These are phyloP conservation scores for Phlebopus sp. DNA, from an alignment of 1,284 basidiomycete species.

Conservation along the genomic window DNA sequence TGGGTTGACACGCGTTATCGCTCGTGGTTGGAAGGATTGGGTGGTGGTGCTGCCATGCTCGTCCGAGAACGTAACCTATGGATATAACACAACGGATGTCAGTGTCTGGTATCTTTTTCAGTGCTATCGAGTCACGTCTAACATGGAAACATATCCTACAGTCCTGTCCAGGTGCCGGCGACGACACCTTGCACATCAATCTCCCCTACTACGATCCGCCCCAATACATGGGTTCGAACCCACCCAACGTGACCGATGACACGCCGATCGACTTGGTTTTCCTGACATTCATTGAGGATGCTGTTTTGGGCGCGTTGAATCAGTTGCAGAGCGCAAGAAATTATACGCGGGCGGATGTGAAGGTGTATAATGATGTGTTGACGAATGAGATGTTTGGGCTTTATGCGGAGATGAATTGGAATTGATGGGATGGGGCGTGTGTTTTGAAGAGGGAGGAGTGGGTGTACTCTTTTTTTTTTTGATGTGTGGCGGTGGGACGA, in stretches of 20 bases:
- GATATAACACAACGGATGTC: constrained; percentile 74
- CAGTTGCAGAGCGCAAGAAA: constrained; percentile 44
- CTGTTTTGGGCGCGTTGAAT: constrained; percentile 57
- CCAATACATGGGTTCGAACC: constrained; percentile 55
- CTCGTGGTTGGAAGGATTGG: constrained; percentile 58
- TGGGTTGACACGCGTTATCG: constrained; percentile 53
- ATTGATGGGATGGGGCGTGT: constrained; percentile 18
- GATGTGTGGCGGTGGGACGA: too few relatives aligned
- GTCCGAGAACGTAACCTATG: constrained; percentile 50
- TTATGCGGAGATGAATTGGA: constrained; percentile 63
- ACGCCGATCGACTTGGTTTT: constrained; percentile 68
- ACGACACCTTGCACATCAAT: constrained; percentile 61
- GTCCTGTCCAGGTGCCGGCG: constrained; percentile 70
- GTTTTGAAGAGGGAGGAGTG: too few relatives aligned
- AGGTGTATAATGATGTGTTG: constrained; percentile 49
- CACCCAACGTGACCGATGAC: constrained; percentile 48
- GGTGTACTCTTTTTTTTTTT: too few relatives aligned
- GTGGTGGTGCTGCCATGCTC: constrained; percentile 27
- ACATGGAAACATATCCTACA: constrained; percentile 22
- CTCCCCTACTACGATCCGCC: constrained; percentile 54
- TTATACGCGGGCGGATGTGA: constrained; percentile 52
- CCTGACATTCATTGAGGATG: constrained; percentile 58
- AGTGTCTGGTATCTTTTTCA: constrained; percentile 23
- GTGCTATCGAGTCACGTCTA: neutral
- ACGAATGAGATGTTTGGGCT: constrained; percentile 54